Base-by-base conservation (phyloP, 352 stramenopile genomes). In the Phytophthora sp. region DNA sequence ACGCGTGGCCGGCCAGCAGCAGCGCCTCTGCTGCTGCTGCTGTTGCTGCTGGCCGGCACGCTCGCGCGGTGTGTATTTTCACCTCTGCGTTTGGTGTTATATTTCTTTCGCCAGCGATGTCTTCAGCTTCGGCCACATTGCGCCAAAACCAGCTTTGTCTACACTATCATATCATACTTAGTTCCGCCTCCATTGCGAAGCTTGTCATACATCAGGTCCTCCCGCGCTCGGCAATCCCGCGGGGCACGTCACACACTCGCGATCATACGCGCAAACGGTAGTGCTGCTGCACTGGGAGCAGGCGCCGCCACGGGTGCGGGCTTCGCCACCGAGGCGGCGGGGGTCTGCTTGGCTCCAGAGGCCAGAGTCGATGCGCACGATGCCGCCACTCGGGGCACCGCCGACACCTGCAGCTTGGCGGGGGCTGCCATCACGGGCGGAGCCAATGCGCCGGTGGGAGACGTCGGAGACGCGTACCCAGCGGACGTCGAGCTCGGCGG, bases 91-190 rank as follows among this genome's bases (percentile, higher is more conserved):
- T 55, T 66, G 41, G 50, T 56, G 26, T 66, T 54, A 63, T 62
- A 68, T 74, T 66, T 48, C 41, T 67, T 66, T 67, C 38, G 48
- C 66, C 50, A 34, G 54, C 59, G 49, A 66, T 65, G 57, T 63
- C 50, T 60, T 53, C 34, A 41, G 49, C 44, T 64, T 56, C 38
- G 52, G 50, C 31, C 32, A 45, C 66, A 59, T 53, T 59, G 35
- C 45, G 51, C 57, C 64, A 52, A 65, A 74, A 67, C 31, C 50
- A 63, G 44, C 42, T 58, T 69, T 66, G 67, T 76, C 67, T 77
- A 77, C 58, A 74, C 69, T 74, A 74, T 73, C 69, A 77, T 74
- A 77, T 73, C 68, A 65, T 76, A 76, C 68, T 73, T 66, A 50
- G 49, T 72, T 44, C 60, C 34, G 62, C 44, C 44, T 54, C 53